phyloP scores from a whole-genome alignment of 139 green algal species.

The Chlorella sp. region DNA sequence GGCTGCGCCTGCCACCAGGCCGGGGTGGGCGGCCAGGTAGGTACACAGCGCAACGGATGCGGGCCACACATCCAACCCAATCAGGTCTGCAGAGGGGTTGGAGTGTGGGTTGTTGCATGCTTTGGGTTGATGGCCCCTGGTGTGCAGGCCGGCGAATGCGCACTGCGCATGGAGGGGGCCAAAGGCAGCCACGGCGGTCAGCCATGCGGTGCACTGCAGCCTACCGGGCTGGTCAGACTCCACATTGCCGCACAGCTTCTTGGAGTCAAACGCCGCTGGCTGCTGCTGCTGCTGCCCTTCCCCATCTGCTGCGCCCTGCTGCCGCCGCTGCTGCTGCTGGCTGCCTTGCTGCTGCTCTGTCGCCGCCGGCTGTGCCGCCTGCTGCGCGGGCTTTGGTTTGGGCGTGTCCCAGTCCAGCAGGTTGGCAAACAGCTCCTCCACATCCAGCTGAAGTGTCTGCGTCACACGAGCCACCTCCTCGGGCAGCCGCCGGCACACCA shows the following conservation, averaged over 20 bases:
- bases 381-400: background rate
- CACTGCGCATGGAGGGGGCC: too few species aligned
- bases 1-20: background rate
- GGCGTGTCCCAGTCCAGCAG: constrained; percentile 20
- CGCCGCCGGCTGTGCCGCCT: background rate
- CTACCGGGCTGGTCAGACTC: background rate
- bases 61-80: constrained; percentile 35
- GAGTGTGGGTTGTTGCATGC: too few species aligned
- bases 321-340: background rate
- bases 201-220: too few species aligned
- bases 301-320: background rate
- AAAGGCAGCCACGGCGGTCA: too few species aligned
- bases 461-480: constrained; percentile 18
- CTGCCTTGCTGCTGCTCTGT: background rate
- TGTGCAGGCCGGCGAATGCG: too few species aligned
- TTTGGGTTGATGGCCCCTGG: too few species aligned
- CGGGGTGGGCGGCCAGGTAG: background rate
- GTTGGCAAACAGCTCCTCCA: constrained; percentile 19
- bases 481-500: constrained; percentile 19
- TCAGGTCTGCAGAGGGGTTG: constrained; percentile 3
- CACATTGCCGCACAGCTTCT: constrained; percentile 29
- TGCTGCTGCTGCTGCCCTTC: background rate
- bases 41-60: constrained; percentile 21
- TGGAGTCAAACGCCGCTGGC: background rate
- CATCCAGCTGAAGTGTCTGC: constrained; percentile 34